phyloP scores from a whole-genome alignment of 768 basidiomycete species.

The Favolaschia claudopus region DNA sequence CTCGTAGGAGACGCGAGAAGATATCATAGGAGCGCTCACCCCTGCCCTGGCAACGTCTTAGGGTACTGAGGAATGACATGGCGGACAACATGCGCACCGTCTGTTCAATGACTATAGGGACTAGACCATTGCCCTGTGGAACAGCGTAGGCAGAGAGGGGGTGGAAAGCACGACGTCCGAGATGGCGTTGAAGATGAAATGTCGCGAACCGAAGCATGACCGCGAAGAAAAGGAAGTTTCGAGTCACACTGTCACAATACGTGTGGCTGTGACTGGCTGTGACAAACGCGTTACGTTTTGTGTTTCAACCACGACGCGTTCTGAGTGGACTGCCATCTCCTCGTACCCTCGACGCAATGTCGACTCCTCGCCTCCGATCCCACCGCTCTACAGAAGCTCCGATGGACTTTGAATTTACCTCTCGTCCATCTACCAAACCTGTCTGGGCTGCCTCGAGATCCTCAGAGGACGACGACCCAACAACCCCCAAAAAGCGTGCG shows the following conservation, averaged over 20 bases:
- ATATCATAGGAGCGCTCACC: conserved; percentile 95
- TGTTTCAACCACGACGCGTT: conserved; percentile 28
- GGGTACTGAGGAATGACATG: background rate
- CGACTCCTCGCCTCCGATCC: conserved; percentile 8
- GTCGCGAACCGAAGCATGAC: conserved; percentile 23
- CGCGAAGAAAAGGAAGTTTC: conserved; percentile 29
- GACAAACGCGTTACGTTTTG: conserved; percentile 41
- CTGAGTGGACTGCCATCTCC: conserved; percentile 1
- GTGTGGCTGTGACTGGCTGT: no score
- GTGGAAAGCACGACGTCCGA: conserved; percentile 55
- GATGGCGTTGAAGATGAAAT: conserved; percentile 11
- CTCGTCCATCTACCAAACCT: conserved; percentile 63
- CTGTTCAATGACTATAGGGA: conserved; percentile 94
- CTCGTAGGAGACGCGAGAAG: conserved; percentile 90
- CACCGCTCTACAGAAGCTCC: conserved; percentile 78
- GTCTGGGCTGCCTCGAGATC: conserved; percentile 56
- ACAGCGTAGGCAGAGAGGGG: conserved; percentile 55
- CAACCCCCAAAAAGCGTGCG: conserved; percentile 75
- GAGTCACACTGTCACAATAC: conserved; percentile 39
- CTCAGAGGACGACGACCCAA: conserved; percentile 48
- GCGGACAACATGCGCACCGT: conserved; percentile 57
- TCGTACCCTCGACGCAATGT: conserved; percentile 11
- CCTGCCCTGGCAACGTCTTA: conserved; percentile 61
- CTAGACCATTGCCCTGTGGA: conserved; percentile 64
- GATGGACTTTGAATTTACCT: conserved; percentile 91